phyloP scores from a whole-genome alignment of 805 yeast genomes.

The Starmerella kuoi region DNA sequence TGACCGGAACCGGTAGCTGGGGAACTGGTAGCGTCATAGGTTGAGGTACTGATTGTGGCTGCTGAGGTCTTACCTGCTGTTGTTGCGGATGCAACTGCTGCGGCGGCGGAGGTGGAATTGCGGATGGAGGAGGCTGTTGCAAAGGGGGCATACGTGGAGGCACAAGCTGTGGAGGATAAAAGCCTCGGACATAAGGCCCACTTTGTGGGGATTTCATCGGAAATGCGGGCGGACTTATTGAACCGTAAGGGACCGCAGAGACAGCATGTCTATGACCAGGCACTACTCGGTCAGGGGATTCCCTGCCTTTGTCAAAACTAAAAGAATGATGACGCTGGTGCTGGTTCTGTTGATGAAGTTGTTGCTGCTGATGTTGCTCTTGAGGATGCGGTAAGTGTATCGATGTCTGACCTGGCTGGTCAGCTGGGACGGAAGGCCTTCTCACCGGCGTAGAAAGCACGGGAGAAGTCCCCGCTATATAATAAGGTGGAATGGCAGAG shows the following conservation, averaged over 20 bases:
- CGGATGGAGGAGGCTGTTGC: too few relatives aligned
- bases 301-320: conserved; percentile 18
- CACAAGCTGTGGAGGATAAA: conserved; percentile 13
- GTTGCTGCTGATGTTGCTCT: conserved; percentile 15
- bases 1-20: background rate
- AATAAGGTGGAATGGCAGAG: too few relatives aligned
- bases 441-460: too few relatives aligned
- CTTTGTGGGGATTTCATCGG: background rate
- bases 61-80: background rate
- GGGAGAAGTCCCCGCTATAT: too few relatives aligned
- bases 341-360: background rate
- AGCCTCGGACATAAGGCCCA: background rate
- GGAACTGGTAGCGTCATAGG: conserved; percentile 3
- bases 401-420: conserved; percentile 16
- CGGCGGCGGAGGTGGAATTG: background rate
- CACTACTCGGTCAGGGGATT: conserved; percentile 18
- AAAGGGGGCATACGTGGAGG: background rate
- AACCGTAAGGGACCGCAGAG: conserved; percentile 19
- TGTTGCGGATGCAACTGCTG: background rate
- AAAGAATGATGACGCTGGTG: conserved; percentile 20
- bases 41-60: conserved; percentile 1
- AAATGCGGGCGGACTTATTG: background rate
- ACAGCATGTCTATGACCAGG: conserved; percentile 20
- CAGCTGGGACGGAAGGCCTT: too few relatives aligned
- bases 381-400: conserved; percentile 8